Evolutionary conservation across 768 basidiomycete species (phyloP), one percentile per base, ranked within the genome.

Genomic region (Podaxis sp.): DNA sequence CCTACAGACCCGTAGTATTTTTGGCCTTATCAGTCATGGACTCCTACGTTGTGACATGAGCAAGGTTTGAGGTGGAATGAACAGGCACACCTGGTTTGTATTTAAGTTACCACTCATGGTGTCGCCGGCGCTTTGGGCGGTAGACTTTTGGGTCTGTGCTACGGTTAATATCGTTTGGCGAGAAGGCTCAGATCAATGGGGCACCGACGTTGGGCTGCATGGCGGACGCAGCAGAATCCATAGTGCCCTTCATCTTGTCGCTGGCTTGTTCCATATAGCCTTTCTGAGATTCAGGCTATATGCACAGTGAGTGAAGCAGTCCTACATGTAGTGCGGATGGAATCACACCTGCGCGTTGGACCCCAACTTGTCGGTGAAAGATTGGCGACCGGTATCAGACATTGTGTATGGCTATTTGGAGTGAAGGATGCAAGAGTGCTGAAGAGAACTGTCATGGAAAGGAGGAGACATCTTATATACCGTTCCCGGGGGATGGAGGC

Each of bases 221-320:
- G 44, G 77, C 74, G 23, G 82, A 82, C 1, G 80, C 78, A 4
- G 69, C 64, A 51, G 78, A 81, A 67, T 86, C 85, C 42, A 69
- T 61, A 56, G 68, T 73, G 62, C 82, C 79, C 66, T 82, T 83
- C 65, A 79, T 5, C 40, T 66, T 69, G 73, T 87, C 86, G 51
- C 77, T 70, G 7, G 75, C 63, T 23, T 83, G 76, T 76, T 87
- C 85, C 28, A 76, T 71, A 58, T 72, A 74, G n/a, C 75, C 62
- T 75, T 87, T 87, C 75, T 86, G 74, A 35, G 79, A 81, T 64
- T 86, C 84, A 65, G 84, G 84, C 84, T 85, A 54, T 3, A 62
- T 28, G 55, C 9, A 3, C 61, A 35, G 53, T 13, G 3, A 18
- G 37, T 10, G 28, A 2, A n/a, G 13, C 14, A 18, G 47, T 9